Conservation (phyloP, 169 alveolate species). For the Cryptosporidium baileyi region DNA sequence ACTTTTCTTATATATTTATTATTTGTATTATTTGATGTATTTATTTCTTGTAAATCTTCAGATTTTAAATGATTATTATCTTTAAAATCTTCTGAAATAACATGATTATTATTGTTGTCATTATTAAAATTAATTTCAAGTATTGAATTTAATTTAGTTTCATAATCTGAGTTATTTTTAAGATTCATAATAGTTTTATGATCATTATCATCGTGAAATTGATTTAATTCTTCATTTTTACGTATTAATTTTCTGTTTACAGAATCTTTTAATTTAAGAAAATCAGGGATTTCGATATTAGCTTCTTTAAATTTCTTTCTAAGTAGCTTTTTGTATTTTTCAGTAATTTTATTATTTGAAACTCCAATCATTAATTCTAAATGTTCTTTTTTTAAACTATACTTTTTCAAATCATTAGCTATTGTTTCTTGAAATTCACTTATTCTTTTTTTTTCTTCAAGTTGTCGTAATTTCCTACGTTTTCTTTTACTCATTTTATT, state of each 20-base stretch:
- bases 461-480: slow-evolving; percentile 21
- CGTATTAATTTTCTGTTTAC: not conserved
- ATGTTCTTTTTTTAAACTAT: slow-evolving; percentile 62
- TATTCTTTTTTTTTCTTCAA: slow-evolving; percentile 22
- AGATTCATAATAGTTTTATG: not conserved
- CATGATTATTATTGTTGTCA: not conserved
- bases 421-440: slow-evolving; percentile 6
- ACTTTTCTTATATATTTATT: slow-evolving; percentile 48
- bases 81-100: not conserved
- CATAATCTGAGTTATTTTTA: not conserved
- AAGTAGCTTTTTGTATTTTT: slow-evolving; percentile 49
- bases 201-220: not conserved
- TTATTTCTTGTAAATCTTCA: slow-evolving; percentile 12
- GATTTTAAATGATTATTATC: no score
- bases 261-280: slow-evolving; percentile 61
- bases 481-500: slow-evolving; percentile 48
- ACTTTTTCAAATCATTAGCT: slow-evolving; percentile 71
- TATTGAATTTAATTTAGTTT: not conserved
- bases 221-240: not conserved
- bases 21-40: not conserved
- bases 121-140: not conserved
- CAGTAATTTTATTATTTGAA: slow-evolving; percentile 43
- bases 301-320: slow-evolving; percentile 57
- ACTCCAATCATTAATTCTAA: slow-evolving; percentile 66
- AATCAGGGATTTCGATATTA: slow-evolving; percentile 72